Conservation (phyloP, 371 early-diverging fungal species). For the Mortierella sp. region DNA sequence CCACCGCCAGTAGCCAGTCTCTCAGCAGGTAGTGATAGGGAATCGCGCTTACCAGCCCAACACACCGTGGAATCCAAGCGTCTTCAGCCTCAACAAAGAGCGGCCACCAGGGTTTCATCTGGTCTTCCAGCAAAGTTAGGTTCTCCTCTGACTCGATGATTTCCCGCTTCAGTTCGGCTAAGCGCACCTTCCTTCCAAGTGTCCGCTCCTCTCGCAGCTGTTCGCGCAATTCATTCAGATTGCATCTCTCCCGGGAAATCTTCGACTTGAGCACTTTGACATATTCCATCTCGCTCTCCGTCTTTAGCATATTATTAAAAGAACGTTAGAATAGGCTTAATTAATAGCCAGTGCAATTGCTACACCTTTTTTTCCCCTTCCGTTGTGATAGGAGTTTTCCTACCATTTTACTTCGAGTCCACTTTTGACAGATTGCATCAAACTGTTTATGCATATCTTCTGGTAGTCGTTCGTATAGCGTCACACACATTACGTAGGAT, state of each 20-base stretch:
- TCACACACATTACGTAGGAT: constrained; percentile 77
- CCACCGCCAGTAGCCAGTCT: constrained; percentile 82
- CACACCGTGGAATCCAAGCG: constrained; percentile 77
- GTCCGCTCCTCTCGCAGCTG: constrained; percentile 12
- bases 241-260: constrained; percentile 47
- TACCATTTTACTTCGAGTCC: constrained; percentile 42
- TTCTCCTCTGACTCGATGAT: constrained; percentile 75
- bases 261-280: constrained; percentile 62
- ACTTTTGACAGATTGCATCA: constrained; percentile 25
- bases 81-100: constrained; percentile 69
- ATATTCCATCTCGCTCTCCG: constrained; percentile 68
- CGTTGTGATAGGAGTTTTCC: background rate
- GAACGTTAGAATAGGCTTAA: background rate
- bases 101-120: constrained; percentile 72
- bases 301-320: constrained; percentile 17
- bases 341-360: too few species aligned
- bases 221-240: constrained; percentile 27
- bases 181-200: constrained; percentile 29
- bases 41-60: constrained; percentile 80
- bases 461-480: constrained; percentile 68
- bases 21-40: constrained; percentile 80
- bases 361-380: too few species aligned
- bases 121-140: constrained; percentile 70
- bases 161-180: constrained; percentile 58
- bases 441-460: constrained; percentile 25